Conservation (phyloP, 164 flowering plant genomes). For the Aristolochia californica region DNA sequence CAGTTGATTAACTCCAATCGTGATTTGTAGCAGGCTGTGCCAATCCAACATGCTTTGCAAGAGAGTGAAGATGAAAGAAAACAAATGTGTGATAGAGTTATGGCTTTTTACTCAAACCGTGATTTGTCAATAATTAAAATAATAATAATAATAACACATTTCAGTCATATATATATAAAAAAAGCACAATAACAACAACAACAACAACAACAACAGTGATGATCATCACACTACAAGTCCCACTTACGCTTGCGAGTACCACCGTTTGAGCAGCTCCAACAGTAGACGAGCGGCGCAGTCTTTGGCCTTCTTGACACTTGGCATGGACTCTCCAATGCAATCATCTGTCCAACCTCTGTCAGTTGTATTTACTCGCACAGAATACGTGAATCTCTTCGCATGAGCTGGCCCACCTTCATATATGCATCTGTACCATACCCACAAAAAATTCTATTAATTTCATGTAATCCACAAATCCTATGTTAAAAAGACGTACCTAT, state of each 20-base stretch:
- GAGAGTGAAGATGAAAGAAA: too few species aligned
- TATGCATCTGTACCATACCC: slow-evolving; percentile 45
- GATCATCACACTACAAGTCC: too few species aligned
- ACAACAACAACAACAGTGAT: not conserved
- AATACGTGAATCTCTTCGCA: slow-evolving; percentile 88
- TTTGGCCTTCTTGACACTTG: slow-evolving; percentile 95
- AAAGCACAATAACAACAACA: not conserved
- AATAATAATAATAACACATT: too few species aligned
- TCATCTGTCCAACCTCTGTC: slow-evolving; percentile 93
- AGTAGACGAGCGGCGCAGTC: slow-evolving; percentile 91
- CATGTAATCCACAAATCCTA: not conserved
- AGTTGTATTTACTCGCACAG: slow-evolving; percentile 76
- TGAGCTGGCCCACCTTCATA: slow-evolving; percentile 98
- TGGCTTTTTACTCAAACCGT: too few species aligned
- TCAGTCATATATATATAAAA: too few species aligned
- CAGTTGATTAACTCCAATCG: too few species aligned
- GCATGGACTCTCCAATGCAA: slow-evolving; percentile 98
- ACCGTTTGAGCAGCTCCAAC: slow-evolving; percentile 61
- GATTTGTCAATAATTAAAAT: not conserved
- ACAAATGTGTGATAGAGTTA: too few species aligned
- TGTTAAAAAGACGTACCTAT: slow-evolving; percentile 42
- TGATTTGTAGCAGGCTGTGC: too few species aligned
- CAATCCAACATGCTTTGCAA: too few species aligned
- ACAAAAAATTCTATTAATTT: not conserved
- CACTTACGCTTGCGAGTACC: slow-evolving; percentile 19